phyloP scores from a whole-genome alignment of 2,329 filamentous ascomycete genomes.

The Tolypocladium tundrense region DNA sequence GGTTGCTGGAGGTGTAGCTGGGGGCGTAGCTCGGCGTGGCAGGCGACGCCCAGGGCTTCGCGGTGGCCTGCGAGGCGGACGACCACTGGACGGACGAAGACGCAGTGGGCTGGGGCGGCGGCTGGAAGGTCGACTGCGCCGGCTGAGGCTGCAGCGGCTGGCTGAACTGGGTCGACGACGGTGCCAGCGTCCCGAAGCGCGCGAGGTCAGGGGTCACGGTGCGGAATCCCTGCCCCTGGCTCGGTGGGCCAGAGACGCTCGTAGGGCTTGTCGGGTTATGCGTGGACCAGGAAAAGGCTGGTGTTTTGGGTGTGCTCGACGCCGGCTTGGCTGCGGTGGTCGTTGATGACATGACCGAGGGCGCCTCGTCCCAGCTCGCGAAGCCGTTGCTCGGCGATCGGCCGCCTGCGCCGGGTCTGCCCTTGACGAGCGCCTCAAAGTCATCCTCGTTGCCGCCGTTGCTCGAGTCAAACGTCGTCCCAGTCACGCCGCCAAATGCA shows the following conservation, averaged over 20 bases:
- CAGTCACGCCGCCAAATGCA: slow-evolving; percentile 58
- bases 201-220: slow-evolving; percentile 50
- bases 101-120: slow-evolving; percentile 14
- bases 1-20: slow-evolving; percentile 12
- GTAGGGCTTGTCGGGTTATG: slow-evolving; percentile 32
- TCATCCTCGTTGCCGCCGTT: slow-evolving; percentile 55
- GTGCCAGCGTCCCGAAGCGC: slow-evolving; percentile 44
- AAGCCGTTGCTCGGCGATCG: slow-evolving; percentile 30
- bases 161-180: slow-evolving; percentile 52
- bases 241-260: slow-evolving; percentile 19
- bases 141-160: slow-evolving; percentile 41
- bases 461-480: slow-evolving; percentile 42
- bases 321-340: slow-evolving; percentile 16
- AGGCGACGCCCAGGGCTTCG: slow-evolving; percentile 39
- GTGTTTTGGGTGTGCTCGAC: slow-evolving; percentile 29
- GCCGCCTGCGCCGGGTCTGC: slow-evolving; percentile 28
- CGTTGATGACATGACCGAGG: slow-evolving; percentile 23
- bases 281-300: slow-evolving; percentile 56
- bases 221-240: slow-evolving; percentile 34
- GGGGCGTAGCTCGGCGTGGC: slow-evolving; percentile 16
- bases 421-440: slow-evolving; percentile 85
- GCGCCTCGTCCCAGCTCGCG: slow-evolving; percentile 38
- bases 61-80: slow-evolving; percentile 24
- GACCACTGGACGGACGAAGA: slow-evolving; percentile 42
- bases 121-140: slow-evolving; percentile 15